Evolutionary conservation across 768 basidiomycete species (phyloP).

Genomic region (Psilocybe tampanensis): DNA sequence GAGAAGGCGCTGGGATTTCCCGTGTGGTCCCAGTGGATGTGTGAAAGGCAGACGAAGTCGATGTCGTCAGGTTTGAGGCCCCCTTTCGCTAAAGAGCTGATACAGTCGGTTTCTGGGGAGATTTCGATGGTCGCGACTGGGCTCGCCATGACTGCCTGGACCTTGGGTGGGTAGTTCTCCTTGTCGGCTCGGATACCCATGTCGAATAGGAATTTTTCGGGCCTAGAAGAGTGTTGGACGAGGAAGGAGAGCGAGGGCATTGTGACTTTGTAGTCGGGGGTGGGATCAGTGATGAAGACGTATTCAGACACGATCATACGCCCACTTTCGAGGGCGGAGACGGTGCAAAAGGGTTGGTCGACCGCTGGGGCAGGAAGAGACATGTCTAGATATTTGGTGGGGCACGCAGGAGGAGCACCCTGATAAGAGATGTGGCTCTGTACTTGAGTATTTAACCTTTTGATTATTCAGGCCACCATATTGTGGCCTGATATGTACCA

Average conservation of each 20-base stretch:
- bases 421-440: not conserved
- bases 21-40: constrained; percentile 56
- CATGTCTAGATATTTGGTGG: not conserved
- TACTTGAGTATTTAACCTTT: not conserved
- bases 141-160: not conserved
- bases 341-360: constrained; percentile 13
- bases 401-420: not conserved
- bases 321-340: constrained; percentile 16
- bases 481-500: no score
- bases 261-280: not conserved
- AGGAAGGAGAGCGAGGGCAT: constrained; percentile 10
- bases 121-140: constrained; percentile 17
- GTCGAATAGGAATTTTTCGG: constrained; percentile 15
- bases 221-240: constrained; percentile 12
- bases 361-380: constrained; percentile 4
- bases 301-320: constrained; percentile 1
- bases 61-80: constrained; percentile 46
- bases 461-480: no score
- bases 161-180: constrained; percentile 5
- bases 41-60: constrained; percentile 47
- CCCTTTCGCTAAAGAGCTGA: constrained; percentile 52
- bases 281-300: constrained; percentile 11
- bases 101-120: constrained; percentile 33
- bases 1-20: constrained; percentile 49
- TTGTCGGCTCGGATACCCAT: constrained; percentile 9